These are phyloP conservation scores for Aspergillus ochraceoroseus DNA, from an alignment of 2,329 filamentous ascomycete genomes.

Conservation along the genomic window DNA sequence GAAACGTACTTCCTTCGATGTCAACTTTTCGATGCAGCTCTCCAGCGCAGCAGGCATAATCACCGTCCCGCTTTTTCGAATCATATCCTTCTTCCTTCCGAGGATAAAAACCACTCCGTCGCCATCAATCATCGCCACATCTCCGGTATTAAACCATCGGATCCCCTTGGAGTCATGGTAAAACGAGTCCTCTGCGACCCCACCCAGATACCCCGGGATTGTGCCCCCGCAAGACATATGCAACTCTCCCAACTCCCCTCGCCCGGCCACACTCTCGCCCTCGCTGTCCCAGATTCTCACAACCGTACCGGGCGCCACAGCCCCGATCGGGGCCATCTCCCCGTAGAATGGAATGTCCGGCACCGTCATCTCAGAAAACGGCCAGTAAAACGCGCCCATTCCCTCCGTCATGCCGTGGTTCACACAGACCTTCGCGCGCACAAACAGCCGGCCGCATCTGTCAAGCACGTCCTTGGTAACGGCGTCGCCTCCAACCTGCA, in stretches of 20 bases:
- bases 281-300: background rate
- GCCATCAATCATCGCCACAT: conserved; percentile 3
- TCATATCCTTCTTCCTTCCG: conserved; percentile 1
- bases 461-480: background rate
- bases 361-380: background rate
- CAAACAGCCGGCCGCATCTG: background rate
- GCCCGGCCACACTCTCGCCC: background rate
- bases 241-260: conserved; percentile 1
- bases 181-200: background rate
- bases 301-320: background rate
- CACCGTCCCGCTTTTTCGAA: background rate
- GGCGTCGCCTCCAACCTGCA: conserved; percentile 4
- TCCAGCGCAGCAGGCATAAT: conserved; percentile 2
- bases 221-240: conserved; percentile 2
- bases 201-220: conserved; percentile 1
- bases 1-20: background rate
- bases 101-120: conserved; percentile 1
- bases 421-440: background rate
- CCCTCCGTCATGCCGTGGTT: conserved; percentile 9
- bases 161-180: background rate
- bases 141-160: conserved; percentile 2
- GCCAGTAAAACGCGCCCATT: conserved; percentile 1
- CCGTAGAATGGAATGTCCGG: conserved; percentile 1
- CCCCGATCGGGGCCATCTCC: conserved; percentile 3
- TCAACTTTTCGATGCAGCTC: conserved; percentile 2